These are phyloP conservation scores for Hypoxylon trugodes DNA, from an alignment of 495 filamentous ascomycete species.

Conservation along the genomic window DNA sequence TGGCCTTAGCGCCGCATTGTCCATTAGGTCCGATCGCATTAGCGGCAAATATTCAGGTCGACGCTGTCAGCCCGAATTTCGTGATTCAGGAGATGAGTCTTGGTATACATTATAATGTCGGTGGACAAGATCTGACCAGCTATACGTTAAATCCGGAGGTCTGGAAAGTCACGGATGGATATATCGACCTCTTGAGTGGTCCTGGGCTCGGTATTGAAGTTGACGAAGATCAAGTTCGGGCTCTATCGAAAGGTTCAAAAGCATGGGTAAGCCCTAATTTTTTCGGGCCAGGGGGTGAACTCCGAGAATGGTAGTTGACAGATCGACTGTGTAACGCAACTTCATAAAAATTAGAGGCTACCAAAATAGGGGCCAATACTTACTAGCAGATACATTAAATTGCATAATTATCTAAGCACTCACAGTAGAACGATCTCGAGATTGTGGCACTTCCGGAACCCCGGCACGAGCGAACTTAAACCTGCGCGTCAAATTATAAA, in stretches of 20 bases:
- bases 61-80: conserved; percentile 71
- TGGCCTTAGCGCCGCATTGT: conserved; percentile 80
- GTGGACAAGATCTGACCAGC: conserved; percentile 70
- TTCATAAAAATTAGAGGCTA: no score
- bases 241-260: conserved; percentile 40
- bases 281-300: conserved; percentile 72
- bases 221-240: conserved; percentile 69
- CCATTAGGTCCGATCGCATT: conserved; percentile 79
- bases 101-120: conserved; percentile 81
- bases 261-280: conserved; percentile 65
- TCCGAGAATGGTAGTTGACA: conserved; percentile 73
- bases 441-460: no score
- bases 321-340: neutral
- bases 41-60: conserved; percentile 76
- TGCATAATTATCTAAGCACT: no score
- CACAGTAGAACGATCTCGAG: no score
- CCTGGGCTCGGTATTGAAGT: conserved; percentile 79
- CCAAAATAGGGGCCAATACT: no score
- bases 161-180: conserved; percentile 72
- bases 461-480: no score
- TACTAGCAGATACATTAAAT: no score
- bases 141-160: conserved; percentile 72
- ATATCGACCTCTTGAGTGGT: conserved; percentile 67
- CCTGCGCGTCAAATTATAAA: no score
- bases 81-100: conserved; percentile 84